phyloP scores from a whole-genome alignment of 176 grass and related monocot species.

The Chloris gayana region DNA sequence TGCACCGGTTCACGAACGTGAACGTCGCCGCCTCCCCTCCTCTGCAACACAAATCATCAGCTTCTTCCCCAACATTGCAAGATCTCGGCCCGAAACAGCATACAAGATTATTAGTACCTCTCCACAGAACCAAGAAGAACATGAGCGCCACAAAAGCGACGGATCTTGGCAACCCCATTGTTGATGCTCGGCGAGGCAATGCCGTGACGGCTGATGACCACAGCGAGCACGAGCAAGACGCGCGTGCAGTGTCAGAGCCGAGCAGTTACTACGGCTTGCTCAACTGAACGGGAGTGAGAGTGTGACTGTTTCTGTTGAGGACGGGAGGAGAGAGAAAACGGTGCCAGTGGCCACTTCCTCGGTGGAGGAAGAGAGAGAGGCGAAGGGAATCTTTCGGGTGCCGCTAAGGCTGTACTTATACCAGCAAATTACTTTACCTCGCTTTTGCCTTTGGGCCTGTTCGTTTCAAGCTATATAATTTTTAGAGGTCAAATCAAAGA shows the following conservation, averaged over 20 bases:
- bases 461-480: too few relatives aligned
- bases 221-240: constrained; percentile 11
- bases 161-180: constrained; percentile 43
- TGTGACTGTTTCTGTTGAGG: background rate
- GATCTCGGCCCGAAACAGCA: background rate
- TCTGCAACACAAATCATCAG: constrained; percentile 1
- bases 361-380: background rate
- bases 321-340: background rate
- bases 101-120: constrained; percentile 20
- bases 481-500: too few relatives aligned
- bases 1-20: constrained; percentile 84
- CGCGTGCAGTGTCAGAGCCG: constrained; percentile 39
- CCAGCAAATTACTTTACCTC: constrained; percentile 32
- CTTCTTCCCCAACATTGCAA: background rate
- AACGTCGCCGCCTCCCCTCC: constrained; percentile 56
- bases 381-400: constrained; percentile 33
- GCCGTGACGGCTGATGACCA: background rate
- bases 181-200: background rate
- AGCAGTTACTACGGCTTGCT: constrained; percentile 11
- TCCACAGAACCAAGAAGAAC: constrained; percentile 8
- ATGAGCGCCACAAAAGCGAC: constrained; percentile 17
- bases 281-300: background rate
- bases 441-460: constrained; percentile 41
- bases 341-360: background rate
- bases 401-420: constrained; percentile 31